phyloP scores from a whole-genome alignment of 164 flowering plant genomes.

The Saururus chinensis region DNA sequence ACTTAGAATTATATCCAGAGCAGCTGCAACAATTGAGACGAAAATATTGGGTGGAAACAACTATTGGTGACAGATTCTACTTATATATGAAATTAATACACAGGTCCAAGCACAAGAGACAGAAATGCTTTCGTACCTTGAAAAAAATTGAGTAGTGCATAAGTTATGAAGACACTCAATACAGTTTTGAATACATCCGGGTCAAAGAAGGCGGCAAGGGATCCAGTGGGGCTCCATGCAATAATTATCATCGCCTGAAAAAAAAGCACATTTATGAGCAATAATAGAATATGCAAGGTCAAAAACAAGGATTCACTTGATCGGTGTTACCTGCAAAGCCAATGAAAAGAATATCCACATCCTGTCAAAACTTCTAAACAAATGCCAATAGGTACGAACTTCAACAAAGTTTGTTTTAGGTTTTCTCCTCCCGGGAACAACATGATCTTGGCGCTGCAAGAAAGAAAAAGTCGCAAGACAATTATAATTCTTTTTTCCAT shows the following conservation, averaged over 20 bases:
- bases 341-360: conserved; percentile 92
- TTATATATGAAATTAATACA: not conserved
- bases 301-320: not conserved
- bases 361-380: conserved; percentile 89
- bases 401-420: conserved; percentile 97
- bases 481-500: no score
- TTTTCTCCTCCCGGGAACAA: conserved; percentile 48
- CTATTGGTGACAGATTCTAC: no score
- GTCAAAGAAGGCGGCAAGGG: conserved; percentile 48
- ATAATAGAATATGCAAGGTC: not conserved
- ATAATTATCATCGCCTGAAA: conserved; percentile 89
- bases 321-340: conserved; percentile 69
- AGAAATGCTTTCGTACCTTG: conserved; percentile 42
- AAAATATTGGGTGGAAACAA: not conserved
- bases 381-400: conserved; percentile 92
- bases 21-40: conserved; percentile 37
- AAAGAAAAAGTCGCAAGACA: not conserved
- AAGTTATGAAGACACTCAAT: conserved; percentile 72
- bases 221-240: conserved; percentile 76
- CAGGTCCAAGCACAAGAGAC: not conserved
- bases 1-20: conserved; percentile 80
- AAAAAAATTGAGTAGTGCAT: conserved; percentile 66
- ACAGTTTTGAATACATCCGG: conserved; percentile 56
- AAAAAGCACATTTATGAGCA: conserved; percentile 1
- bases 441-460: conserved; percentile 32